Conservation (phyloP, 2,329 filamentous ascomycete genomes). For the Aureobasidium sp. region DNA sequence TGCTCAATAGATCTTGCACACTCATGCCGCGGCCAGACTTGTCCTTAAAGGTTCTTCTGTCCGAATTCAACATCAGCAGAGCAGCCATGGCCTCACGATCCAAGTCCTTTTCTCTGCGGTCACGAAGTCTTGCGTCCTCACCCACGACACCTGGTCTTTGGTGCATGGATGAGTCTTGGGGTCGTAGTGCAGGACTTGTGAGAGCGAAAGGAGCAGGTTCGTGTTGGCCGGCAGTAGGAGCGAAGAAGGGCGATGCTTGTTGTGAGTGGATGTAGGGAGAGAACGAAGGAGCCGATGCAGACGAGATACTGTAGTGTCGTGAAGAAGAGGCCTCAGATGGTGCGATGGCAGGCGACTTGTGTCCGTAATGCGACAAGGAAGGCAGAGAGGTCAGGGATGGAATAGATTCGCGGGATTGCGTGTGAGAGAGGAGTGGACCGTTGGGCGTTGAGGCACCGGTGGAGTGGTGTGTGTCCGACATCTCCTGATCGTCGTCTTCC, state of each 20-base stretch:
- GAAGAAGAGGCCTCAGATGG: constrained; percentile 34
- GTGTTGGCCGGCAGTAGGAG: constrained; percentile 34
- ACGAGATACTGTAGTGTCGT: constrained; percentile 34
- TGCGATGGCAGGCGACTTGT: constrained; percentile 30
- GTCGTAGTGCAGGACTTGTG: constrained; percentile 31
- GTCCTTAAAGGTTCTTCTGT: constrained; percentile 18
- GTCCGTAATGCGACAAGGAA: constrained; percentile 14
- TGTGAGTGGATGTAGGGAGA: constrained; percentile 37
- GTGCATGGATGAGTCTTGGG: constrained; percentile 19
- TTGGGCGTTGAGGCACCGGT: constrained; percentile 18
- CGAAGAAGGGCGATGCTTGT: constrained; percentile 53
- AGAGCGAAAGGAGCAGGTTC: constrained; percentile 18
- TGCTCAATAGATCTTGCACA: constrained; percentile 39
- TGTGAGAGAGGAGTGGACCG: constrained; percentile 10
- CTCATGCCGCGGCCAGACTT: constrained; percentile 36
- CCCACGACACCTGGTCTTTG: not conserved
- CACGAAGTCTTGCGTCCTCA: not conserved
- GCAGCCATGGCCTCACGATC: constrained; percentile 77
- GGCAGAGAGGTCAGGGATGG: constrained; percentile 12
- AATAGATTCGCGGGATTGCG: constrained; percentile 17
- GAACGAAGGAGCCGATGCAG: constrained; percentile 28
- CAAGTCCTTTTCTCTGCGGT: constrained; percentile 27
- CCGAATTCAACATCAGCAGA: constrained; percentile 72
- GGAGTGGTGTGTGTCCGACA: constrained; percentile 27
- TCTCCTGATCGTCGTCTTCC: constrained; percentile 28